Percentiles rank a stretch among this genome's conserved stretches.
Conservation (phyloP, 176 grass and related monocot genomes). For the Juncus effusus region DNA sequence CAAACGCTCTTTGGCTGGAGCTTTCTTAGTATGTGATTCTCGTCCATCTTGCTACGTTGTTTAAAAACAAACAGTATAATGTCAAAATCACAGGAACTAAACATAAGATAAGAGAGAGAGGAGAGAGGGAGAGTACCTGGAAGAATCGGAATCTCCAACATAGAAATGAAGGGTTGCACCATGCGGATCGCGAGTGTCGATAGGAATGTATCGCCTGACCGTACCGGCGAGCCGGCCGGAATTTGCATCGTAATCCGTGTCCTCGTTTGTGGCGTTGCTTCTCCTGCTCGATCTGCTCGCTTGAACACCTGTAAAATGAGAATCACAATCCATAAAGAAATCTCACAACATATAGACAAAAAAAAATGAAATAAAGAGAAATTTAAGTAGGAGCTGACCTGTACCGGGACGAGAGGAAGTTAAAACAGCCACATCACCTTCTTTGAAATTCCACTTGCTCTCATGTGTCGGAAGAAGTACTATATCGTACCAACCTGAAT, state of each 20-base stretch:
- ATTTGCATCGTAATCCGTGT: slow-evolving; percentile 40
- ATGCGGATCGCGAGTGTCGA: slow-evolving; percentile 77
- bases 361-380: background rate
- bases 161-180: slow-evolving; percentile 96
- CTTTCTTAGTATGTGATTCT: slow-evolving; percentile 72
- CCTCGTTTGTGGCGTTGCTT: slow-evolving; percentile 43
- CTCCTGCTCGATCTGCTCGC: slow-evolving; percentile 71
- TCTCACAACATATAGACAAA: slow-evolving; percentile 17
- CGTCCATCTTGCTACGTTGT: slow-evolving; percentile 31
- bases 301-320: slow-evolving; percentile 42
- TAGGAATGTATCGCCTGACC: slow-evolving; percentile 77
- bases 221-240: slow-evolving; percentile 77
- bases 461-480: slow-evolving; percentile 68
- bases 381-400: slow-evolving; percentile 33
- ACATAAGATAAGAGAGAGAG: background rate
- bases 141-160: slow-evolving; percentile 85
- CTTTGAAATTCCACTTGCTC: slow-evolving; percentile 99
- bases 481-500: slow-evolving; percentile 94
- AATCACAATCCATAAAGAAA: slow-evolving; percentile 10
- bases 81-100: background rate
- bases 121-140: slow-evolving; percentile 35
- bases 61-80: background rate
- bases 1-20: slow-evolving; percentile 69
- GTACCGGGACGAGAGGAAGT: slow-evolving; percentile 70
- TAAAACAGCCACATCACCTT: slow-evolving; percentile 92